Evolutionary conservation across 2,329 filamentous ascomycete genomes (phyloP).

Genomic region (Teratosphaeria zuluensis): DNA sequence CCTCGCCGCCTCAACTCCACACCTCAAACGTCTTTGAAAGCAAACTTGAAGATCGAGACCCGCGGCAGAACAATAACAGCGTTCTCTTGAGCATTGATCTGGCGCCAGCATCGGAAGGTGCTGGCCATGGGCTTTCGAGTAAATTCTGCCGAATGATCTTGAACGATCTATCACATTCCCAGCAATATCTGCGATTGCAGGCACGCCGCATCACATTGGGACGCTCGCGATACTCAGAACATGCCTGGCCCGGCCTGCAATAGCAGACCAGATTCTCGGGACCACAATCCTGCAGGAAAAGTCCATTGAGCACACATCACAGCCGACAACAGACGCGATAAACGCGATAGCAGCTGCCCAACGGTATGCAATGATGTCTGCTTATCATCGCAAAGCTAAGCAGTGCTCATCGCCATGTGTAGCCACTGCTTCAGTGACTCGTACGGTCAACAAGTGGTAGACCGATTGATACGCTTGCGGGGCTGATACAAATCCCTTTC

Average conservation of each 20-base stretch:
- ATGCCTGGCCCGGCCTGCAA: not conserved
- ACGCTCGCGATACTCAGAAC: not conserved
- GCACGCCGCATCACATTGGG: not conserved
- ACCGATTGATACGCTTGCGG: too few species aligned
- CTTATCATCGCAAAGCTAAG: too few species aligned
- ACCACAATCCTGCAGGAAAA: not conserved
- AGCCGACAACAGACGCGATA: not conserved
- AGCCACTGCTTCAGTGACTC: too few species aligned
- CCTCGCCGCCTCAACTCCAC: not conserved
- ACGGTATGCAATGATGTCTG: too few species aligned
- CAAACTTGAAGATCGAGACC: not conserved
- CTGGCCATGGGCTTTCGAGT: not conserved
- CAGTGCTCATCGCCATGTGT: too few species aligned
- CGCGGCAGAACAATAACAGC: not conserved
- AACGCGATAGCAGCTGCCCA: too few species aligned
- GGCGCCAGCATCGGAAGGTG: not conserved
- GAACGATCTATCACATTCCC: not conserved
- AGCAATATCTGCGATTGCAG: not conserved
- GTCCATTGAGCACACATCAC: too few species aligned
- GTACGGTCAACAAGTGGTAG: too few species aligned
- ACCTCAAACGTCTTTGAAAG: not conserved
- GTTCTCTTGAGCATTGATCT: not conserved
- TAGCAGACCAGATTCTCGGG: not conserved
- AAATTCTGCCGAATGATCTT: not conserved
- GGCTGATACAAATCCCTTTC: too few species aligned